phyloP scores from a whole-genome alignment of 1,284 basidiomycete genomes.

The Tilletiopsis washingtonensis region DNA sequence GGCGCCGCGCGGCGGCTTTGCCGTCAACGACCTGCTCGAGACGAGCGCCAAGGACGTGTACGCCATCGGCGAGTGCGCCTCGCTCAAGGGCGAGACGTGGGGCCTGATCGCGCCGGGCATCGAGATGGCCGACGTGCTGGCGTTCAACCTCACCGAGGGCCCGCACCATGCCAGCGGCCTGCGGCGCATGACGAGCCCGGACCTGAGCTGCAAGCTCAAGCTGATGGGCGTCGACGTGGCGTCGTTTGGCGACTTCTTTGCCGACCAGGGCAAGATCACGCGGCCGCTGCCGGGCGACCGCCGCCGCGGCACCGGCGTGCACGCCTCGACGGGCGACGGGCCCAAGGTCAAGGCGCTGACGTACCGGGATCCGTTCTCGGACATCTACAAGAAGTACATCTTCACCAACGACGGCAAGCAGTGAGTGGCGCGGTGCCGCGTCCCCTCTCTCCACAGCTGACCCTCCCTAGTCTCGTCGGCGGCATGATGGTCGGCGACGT shows the following conservation, averaged over 20 bases:
- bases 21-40: constrained; percentile 56
- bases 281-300: constrained; percentile 24
- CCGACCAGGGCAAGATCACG: constrained; percentile 53
- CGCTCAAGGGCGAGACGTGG: constrained; percentile 61
- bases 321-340: background rate
- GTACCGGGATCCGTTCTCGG: constrained; percentile 64
- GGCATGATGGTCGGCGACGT: constrained; percentile 76
- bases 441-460: too few species aligned
- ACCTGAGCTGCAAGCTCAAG: constrained; percentile 61
- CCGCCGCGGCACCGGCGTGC: constrained; percentile 12
- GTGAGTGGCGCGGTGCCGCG: too few species aligned
- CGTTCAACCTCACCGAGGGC: constrained; percentile 61
- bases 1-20: constrained; percentile 56
- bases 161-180: constrained; percentile 48
- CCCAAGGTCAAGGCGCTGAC: constrained; percentile 56
- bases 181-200: constrained; percentile 58
- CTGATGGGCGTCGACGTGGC: constrained; percentile 69
- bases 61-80: constrained; percentile 69
- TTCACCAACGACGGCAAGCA: constrained; percentile 68
- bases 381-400: constrained; percentile 61
- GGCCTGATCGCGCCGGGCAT: constrained; percentile 65
- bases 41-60: constrained; percentile 60
- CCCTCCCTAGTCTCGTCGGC: constrained; percentile 62
- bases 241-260: constrained; percentile 66
- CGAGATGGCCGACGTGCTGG: constrained; percentile 67